A percentile compares a stretch with the other conserved stretches of the same genome.
phyloP scores from a whole-genome alignment of 495 filamentous ascomycete genomes.

The Aspergillus indologenus region DNA sequence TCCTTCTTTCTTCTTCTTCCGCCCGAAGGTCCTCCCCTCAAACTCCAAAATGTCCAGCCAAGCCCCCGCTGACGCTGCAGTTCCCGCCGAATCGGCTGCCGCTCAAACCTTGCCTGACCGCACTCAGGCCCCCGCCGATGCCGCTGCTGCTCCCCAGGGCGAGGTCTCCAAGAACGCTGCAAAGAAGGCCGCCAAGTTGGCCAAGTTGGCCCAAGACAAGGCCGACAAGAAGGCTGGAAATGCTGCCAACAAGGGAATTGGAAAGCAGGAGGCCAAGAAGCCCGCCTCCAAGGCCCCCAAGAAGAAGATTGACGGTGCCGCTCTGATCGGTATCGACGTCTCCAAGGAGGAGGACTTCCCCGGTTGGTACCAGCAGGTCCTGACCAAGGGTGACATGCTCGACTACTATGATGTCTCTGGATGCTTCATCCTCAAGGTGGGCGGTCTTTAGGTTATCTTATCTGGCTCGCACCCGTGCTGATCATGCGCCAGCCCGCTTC shows the following conservation, averaged over 20 bases:
- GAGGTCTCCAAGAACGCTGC: slow-evolving; percentile 65
- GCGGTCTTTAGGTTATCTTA: not conserved
- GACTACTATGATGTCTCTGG: slow-evolving; percentile 93
- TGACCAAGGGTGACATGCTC: slow-evolving; percentile 92
- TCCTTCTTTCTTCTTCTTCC: slow-evolving; percentile 2
- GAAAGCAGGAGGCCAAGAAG: slow-evolving; percentile 46
- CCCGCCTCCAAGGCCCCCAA: slow-evolving; percentile 30
- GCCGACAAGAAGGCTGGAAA: slow-evolving; percentile 50
- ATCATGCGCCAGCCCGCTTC: slow-evolving; percentile 55
- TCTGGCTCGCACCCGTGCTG: slow-evolving; percentile 9
- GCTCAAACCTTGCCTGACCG: slow-evolving; percentile 41
- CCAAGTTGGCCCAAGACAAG: slow-evolving; percentile 63
- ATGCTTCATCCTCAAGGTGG: slow-evolving; percentile 86
- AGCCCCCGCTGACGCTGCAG: slow-evolving; percentile 29
- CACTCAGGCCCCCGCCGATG: slow-evolving; percentile 42
- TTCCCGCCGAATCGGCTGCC: slow-evolving; percentile 27
- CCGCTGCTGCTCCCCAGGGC: slow-evolving; percentile 29
- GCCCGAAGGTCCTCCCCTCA: slow-evolving; percentile 15
- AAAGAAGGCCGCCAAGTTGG: slow-evolving; percentile 67
- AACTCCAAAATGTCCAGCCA: slow-evolving; percentile 41
- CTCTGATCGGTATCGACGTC: slow-evolving; percentile 81
- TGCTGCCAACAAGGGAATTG: slow-evolving; percentile 50
- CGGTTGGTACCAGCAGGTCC: slow-evolving; percentile 92
- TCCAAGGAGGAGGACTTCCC: slow-evolving; percentile 84
- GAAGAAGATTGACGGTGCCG: slow-evolving; percentile 58